Conservation (phyloP, 2,329 filamentous ascomycete species). For the Cladosporium sp. region DNA sequence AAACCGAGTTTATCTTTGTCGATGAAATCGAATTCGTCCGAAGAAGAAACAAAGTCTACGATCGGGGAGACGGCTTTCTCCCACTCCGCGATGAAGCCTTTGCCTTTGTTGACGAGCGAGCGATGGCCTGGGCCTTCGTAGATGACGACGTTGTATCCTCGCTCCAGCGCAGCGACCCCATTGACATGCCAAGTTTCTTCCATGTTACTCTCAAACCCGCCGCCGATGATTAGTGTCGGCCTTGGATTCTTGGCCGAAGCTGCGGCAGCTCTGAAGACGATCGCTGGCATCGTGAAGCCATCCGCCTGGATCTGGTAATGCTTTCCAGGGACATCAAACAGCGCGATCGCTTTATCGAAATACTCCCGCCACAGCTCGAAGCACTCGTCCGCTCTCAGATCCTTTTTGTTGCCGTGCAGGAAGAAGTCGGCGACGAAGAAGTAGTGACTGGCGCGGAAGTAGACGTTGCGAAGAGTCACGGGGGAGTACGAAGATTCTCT, state of each 20-base stretch:
- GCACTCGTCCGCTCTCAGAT: slow-evolving; percentile 37
- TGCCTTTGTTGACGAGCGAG: slow-evolving; percentile 22
- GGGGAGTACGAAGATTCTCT: neutral
- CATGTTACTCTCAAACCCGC: slow-evolving; percentile 30
- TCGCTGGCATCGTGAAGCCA: slow-evolving; percentile 11
- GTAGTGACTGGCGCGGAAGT: slow-evolving; percentile 41
- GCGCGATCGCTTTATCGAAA: slow-evolving; percentile 38
- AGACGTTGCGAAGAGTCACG: slow-evolving; percentile 7
- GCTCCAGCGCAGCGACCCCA: slow-evolving; percentile 24
- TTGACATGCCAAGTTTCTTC: slow-evolving; percentile 28
- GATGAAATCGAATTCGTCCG: slow-evolving; percentile 15
- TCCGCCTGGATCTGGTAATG: slow-evolving; percentile 3
- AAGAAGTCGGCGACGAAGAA: slow-evolving; percentile 43
- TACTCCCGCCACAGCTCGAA: slow-evolving; percentile 35
- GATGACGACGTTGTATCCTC: slow-evolving; percentile 31
- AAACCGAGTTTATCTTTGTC: slow-evolving; percentile 26
- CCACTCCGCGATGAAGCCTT: slow-evolving; percentile 31
- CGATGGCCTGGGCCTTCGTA: slow-evolving; percentile 35
- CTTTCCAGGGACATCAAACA: slow-evolving; percentile 29
- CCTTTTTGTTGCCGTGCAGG: slow-evolving; percentile 38
- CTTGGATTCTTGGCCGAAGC: slow-evolving; percentile 2
- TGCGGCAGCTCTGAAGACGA: slow-evolving; percentile 12
- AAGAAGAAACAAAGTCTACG: slow-evolving; percentile 27
- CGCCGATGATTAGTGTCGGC: slow-evolving; percentile 23
- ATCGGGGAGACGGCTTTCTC: slow-evolving; percentile 29